Conservation (phyloP, 2,329 filamentous ascomycete species). For the Fusarium tupiense region DNA sequence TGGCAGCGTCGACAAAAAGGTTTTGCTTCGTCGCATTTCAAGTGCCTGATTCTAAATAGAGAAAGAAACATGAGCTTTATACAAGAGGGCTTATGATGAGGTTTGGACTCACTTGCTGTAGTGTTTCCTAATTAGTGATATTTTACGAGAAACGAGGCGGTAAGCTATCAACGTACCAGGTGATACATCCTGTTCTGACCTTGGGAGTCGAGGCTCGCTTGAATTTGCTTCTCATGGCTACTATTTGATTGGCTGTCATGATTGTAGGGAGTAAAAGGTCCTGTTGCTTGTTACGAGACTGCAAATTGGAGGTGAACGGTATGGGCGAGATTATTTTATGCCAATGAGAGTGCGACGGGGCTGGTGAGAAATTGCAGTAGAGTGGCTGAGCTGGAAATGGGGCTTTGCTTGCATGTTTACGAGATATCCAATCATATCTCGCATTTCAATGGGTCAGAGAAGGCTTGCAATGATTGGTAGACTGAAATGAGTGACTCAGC, state of each 20-base stretch:
- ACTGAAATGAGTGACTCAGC: neutral
- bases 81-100: fast-evolving
- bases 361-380: neutral
- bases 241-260: neutral
- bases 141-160: neutral
- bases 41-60: neutral
- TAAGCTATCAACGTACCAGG: slow-evolving; percentile 8
- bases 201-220: slow-evolving; percentile 13
- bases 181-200: slow-evolving; percentile 6
- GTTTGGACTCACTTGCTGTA: neutral
- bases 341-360: neutral
- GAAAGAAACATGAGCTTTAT: neutral
- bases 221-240: neutral
- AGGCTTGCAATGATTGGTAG: neutral
- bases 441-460: neutral
- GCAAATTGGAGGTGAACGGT: neutral
- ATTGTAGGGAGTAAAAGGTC: fast-evolving
- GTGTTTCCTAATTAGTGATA: neutral
- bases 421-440: neutral
- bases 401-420: neutral
- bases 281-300: neutral
- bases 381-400: neutral
- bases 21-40: slow-evolving; percentile 12
- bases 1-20: slow-evolving; percentile 9
- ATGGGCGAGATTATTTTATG: neutral